Percentiles rank a stretch among this genome's conserved stretches.
Conservation (phyloP, 768 basidiomycete genomes). For the Sarcodon sp. region DNA sequence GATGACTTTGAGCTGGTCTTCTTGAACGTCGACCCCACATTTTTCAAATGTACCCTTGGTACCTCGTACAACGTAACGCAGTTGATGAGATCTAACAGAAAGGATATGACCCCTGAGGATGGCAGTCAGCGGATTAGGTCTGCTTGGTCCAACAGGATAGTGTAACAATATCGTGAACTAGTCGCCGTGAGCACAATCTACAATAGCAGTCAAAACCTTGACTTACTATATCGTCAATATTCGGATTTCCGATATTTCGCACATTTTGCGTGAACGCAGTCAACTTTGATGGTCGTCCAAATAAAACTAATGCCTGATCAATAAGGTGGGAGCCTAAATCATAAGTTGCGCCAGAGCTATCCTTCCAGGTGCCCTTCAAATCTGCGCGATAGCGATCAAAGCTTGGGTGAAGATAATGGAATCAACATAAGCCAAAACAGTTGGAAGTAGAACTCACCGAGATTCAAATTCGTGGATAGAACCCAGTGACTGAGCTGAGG, state of each 20-base stretch:
- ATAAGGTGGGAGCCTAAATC: slow-evolving; percentile 76
- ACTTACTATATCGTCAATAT: slow-evolving; percentile 56
- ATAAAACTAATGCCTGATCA: slow-evolving; percentile 64
- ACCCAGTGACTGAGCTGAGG: slow-evolving; percentile 43
- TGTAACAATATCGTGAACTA: slow-evolving; percentile 44
- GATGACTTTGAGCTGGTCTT: slow-evolving; percentile 57
- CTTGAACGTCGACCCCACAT: slow-evolving; percentile 68
- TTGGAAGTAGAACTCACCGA: slow-evolving; percentile 30
- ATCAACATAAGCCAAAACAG: not conserved
- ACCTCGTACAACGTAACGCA: slow-evolving; percentile 64
- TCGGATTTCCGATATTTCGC: slow-evolving; percentile 47
- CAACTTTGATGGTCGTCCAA: slow-evolving; percentile 58
- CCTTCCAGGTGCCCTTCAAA: slow-evolving; percentile 73
- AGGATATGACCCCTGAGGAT: slow-evolving; percentile 60
- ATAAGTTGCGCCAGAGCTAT: slow-evolving; percentile 57
- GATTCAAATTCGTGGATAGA: slow-evolving; percentile 62
- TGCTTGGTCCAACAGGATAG: slow-evolving; percentile 13
- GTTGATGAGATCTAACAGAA: slow-evolving; percentile 51
- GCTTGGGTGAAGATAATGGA: slow-evolving; percentile 19
- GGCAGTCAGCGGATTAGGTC: slow-evolving; percentile 34
- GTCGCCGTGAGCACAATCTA: not conserved
- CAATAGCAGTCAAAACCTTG: not conserved
- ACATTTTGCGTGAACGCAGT: slow-evolving; percentile 63
- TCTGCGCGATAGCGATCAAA: slow-evolving; percentile 63
- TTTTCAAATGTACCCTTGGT: slow-evolving; percentile 64